These are phyloP conservation scores for Rhizopogon vulgaris DNA, from an alignment of 768 basidiomycete genomes.

Conservation along the genomic window DNA sequence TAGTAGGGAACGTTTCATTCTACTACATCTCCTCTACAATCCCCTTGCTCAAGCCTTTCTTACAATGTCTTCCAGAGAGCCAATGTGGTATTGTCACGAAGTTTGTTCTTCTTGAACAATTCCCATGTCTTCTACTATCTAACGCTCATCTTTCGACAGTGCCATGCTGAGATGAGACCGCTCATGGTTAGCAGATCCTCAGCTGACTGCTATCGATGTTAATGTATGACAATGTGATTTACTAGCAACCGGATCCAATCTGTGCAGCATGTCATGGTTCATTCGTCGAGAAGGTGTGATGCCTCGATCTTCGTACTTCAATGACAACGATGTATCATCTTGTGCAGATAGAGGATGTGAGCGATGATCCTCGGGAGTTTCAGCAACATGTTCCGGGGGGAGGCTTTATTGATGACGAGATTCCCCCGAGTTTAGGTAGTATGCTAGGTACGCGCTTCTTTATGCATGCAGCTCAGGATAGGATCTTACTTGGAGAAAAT, in stretches of 20 bases:
- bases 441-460: not conserved
- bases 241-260: conserved; percentile 71
- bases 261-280: conserved; percentile 78
- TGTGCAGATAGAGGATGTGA: conserved; percentile 63
- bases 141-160: conserved; percentile 39
- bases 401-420: conserved; percentile 16
- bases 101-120: conserved; percentile 26
- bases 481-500: not conserved
- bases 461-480: not conserved
- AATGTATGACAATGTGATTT: not conserved
- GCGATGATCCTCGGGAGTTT: conserved; percentile 72
- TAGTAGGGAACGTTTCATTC: not conserved
- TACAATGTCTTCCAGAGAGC: conserved; percentile 65
- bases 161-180: conserved; percentile 83
- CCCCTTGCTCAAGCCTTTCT: not conserved
- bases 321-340: conserved; percentile 2
- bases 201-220: conserved; percentile 3
- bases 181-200: conserved; percentile 48
- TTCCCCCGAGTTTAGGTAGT: conserved; percentile 15
- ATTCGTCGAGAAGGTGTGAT: conserved; percentile 74
- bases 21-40: conserved; percentile 3
- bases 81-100: conserved; percentile 77
- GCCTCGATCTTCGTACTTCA: not conserved
- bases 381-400: conserved; percentile 31
- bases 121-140: not conserved